phyloP scores from a whole-genome alignment of 2,329 filamentous ascomycete species.

The Fusarium euwallaceae region DNA sequence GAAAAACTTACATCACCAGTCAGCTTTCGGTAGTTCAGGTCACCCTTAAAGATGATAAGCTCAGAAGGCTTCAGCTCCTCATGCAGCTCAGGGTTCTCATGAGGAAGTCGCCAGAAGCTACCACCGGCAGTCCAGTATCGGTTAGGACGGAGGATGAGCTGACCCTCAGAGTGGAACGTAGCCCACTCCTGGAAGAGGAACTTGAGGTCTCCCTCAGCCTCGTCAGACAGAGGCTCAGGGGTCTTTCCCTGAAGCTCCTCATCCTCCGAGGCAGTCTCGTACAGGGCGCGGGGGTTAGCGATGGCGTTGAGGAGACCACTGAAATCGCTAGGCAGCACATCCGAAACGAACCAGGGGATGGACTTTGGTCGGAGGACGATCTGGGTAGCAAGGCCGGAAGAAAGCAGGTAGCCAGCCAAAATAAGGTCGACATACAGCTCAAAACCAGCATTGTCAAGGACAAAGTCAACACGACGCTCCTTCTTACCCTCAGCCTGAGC shows the following conservation, averaged over 20 bases:
- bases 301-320: conserved; percentile 83
- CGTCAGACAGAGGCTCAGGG: conserved; percentile 73
- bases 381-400: conserved; percentile 85
- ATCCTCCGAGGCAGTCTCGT: conserved; percentile 79
- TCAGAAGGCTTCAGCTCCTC: conserved; percentile 86
- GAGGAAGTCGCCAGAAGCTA: conserved; percentile 89
- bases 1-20: conserved; percentile 79
- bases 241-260: conserved; percentile 68
- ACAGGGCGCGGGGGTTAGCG: conserved; percentile 83
- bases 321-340: conserved; percentile 91
- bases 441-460: conserved; percentile 97
- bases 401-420: conserved; percentile 89
- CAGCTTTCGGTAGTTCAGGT: conserved; percentile 95
- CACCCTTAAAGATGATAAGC: conserved; percentile 96
- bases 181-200: conserved; percentile 90
- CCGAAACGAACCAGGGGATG: conserved; percentile 98
- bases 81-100: conserved; percentile 74
- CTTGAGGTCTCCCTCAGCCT: conserved; percentile 75
- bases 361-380: conserved; percentile 93
- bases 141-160: conserved; percentile 86
- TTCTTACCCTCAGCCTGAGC: conserved; percentile 73
- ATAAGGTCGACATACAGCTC: conserved; percentile 97
- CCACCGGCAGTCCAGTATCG: conserved; percentile 91
- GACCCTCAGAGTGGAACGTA: conserved; percentile 82
- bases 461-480: conserved; percentile 88